These are phyloP conservation scores for Colletotrichum gloeosporioides DNA, from an alignment of 2,329 filamentous ascomycete species.

Conservation along the genomic window DNA sequence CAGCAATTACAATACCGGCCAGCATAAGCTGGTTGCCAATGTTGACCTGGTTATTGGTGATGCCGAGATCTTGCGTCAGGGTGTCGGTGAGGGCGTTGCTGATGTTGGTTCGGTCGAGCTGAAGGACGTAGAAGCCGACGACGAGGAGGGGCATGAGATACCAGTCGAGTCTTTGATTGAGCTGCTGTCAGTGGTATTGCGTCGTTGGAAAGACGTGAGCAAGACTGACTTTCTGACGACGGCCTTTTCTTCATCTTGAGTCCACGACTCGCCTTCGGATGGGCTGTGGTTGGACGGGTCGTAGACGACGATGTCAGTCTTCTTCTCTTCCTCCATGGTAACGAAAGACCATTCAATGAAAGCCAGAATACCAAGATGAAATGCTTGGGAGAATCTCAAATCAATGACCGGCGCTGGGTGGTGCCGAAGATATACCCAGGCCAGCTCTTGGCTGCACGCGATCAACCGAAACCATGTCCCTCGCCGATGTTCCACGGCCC, in stretches of 20 bases:
- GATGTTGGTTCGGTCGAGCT: conserved; percentile 44
- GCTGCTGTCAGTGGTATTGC: background rate
- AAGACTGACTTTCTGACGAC: background rate
- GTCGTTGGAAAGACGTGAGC: rapidly evolving
- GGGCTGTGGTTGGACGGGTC: background rate
- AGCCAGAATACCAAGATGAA: background rate
- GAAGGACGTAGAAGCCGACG: conserved; percentile 36
- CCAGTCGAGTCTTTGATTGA: conserved; percentile 24
- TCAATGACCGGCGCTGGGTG: background rate
- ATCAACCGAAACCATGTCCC: background rate
- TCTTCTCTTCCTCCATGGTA: background rate
- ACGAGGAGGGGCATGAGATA: conserved; percentile 33
- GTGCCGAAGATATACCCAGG: background rate
- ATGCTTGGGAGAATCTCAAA: background rate
- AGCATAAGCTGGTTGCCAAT: conserved; percentile 56
- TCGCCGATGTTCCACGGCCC: background rate
- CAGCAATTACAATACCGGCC: conserved; percentile 52
- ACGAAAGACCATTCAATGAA: rapidly evolving
- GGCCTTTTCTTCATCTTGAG: background rate
- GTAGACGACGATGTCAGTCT: background rate
- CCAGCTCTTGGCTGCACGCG: background rate
- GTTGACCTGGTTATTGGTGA: conserved; percentile 57
- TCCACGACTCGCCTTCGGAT: background rate
- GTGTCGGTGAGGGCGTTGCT: conserved; percentile 58
- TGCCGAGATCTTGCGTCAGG: conserved; percentile 50